These are phyloP conservation scores for Podila horticola DNA, from an alignment of 192 early-diverging fungal species.

Conservation along the genomic window DNA sequence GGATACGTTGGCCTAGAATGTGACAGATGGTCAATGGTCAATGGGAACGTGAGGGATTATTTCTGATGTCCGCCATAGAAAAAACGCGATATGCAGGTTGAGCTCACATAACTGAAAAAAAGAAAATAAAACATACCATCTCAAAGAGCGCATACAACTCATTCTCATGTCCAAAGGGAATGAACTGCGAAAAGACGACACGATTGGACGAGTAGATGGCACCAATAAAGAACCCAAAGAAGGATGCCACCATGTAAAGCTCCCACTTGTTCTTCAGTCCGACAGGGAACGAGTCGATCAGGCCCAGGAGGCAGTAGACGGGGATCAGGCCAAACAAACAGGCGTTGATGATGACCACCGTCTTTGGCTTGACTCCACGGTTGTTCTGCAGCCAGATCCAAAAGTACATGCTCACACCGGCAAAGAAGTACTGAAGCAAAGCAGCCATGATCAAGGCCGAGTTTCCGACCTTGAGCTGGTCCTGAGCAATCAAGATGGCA, in stretches of 20 bases:
- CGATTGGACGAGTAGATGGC: constrained; percentile 65
- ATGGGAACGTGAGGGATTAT: background rate
- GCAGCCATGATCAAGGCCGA: constrained; percentile 59
- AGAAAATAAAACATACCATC: constrained; percentile 31
- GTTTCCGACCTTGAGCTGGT: constrained; percentile 55
- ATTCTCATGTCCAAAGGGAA: constrained; percentile 73
- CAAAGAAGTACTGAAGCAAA: constrained; percentile 63
- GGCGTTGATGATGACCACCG: constrained; percentile 61
- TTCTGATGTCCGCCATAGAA: background rate
- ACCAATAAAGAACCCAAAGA: constrained; percentile 73
- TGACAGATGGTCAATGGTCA: background rate
- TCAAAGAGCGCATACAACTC: constrained; percentile 77
- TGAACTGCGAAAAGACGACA: constrained; percentile 69
- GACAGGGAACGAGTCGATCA: constrained; percentile 50
- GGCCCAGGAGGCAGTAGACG: constrained; percentile 70
- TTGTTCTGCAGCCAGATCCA: constrained; percentile 66
- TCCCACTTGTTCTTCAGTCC: constrained; percentile 66
- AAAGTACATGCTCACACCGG: constrained; percentile 62
- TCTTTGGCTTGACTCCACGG: constrained; percentile 58
- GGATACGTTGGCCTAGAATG: constrained; percentile 16
- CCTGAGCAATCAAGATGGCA: constrained; percentile 63
- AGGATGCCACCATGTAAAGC: constrained; percentile 63
- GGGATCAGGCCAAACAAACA: constrained; percentile 61
- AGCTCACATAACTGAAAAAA: background rate
- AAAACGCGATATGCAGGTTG: background rate